Percentiles rank a stretch among this genome's conserved stretches.
These are phyloP conservation scores for Porcisia deanei DNA, from an alignment of 208 protist species.

Conservation along the genomic window DNA sequence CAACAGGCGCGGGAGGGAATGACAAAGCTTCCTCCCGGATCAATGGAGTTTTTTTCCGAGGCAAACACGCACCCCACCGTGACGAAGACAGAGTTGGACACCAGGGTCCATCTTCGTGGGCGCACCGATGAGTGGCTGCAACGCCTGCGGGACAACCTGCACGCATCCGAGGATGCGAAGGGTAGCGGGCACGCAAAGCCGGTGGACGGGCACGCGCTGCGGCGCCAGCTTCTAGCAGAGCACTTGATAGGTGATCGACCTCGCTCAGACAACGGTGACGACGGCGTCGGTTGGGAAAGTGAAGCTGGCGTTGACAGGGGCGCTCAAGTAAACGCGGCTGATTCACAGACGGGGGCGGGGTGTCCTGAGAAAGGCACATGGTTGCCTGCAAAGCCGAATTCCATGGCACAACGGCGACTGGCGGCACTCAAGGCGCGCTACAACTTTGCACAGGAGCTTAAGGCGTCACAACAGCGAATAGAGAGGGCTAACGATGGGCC, in stretches of 20 bases:
- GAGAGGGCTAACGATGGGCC: conserved; percentile 31
- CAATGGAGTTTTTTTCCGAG: background rate
- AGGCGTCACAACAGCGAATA: conserved; percentile 25
- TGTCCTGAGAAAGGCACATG: background rate
- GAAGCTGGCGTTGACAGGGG: background rate
- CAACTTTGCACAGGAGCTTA: conserved; percentile 52
- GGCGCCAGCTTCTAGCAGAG: conserved; percentile 51
- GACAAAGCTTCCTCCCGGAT: background rate
- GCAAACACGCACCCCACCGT: background rate
- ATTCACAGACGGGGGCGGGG: background rate
- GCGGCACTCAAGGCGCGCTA: conserved; percentile 79
- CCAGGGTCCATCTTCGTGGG: conserved; percentile 1
- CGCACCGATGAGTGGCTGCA: conserved; percentile 60
- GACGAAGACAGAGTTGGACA: background rate
- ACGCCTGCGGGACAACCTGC: conserved; percentile 43
- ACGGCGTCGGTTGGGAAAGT: background rate
- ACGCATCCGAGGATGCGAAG: conserved; percentile 22
- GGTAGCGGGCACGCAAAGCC: conserved; percentile 8
- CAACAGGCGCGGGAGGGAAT: background rate
- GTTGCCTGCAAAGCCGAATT: background rate
- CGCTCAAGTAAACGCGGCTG: background rate
- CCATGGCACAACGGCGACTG: conserved; percentile 52
- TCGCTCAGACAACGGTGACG: conserved; percentile 16
- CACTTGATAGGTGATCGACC: conserved; percentile 44
- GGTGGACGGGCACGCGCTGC: conserved; percentile 67